Base-by-base conservation (phyloP, 805 yeast species). In the Yarrowia hollandica region DNA sequence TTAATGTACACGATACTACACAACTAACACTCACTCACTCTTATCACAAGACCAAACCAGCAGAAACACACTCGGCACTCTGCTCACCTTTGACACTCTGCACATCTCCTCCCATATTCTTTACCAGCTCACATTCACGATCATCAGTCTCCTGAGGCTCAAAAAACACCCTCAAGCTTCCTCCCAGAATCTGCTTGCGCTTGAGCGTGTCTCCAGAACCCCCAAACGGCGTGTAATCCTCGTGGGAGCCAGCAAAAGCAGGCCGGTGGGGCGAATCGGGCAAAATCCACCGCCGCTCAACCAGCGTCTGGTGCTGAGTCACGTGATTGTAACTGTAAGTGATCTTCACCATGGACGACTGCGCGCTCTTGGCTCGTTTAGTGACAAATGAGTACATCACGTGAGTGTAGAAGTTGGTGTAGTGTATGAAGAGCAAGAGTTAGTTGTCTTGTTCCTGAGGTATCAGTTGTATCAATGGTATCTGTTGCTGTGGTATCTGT, bases 361-460 rank as follows among this genome's bases (percentile, higher is more conserved):
- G 38, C 12, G 19, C n/a, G 4, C 19, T 14, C 11, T 42, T 42
- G 23, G 37, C 52, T 16, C 55, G 37, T 28, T 46, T 46, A 21
- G 55, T 46, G 10, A 48, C 55, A 8, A 48, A 5, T 5, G 38
- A 21, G 55, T 48, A 48, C 55, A 48, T 46, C 30, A 26, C 30
- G 30, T 26, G 30, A 26, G 30, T 26, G n/a, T n/a, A n/a, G n/a
- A n/a, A n/a, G n/a, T n/a, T n/a, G n/a, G n/a, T 25, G 28, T 25
- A 25, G 28, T 25, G 10, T 25, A n/a, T n/a, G n/a, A n/a, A n/a
- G n/a, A n/a, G n/a, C n/a, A n/a, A n/a, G n/a, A n/a, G n/a, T n/a
- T n/a, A n/a, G n/a, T n/a, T n/a, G n/a, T n/a, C n/a, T n/a, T n/a
- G n/a, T n/a, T n/a, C n/a, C n/a, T n/a, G n/a, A 26, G 7, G 30